Base-by-base conservation (phyloP, 768 basidiomycete species). In the Pisolithus sp. region DNA sequence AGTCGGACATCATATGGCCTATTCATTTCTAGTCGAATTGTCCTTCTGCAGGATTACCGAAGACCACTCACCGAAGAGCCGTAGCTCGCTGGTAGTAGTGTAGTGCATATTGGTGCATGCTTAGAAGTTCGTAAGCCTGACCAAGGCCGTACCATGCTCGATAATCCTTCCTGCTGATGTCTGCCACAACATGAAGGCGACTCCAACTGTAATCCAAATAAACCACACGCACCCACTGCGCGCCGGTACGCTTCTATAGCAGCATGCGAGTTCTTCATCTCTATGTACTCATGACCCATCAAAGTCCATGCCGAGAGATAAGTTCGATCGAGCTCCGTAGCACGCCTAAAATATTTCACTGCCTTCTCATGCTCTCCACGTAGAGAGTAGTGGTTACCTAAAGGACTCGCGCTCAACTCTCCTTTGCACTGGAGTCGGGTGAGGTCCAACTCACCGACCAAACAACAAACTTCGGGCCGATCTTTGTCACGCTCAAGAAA, bases 261-360 rank as follows among this genome's bases (percentile, higher is more conserved):
- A 2, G 96, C 96, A 74, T 98, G 94, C 5, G 93, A 93, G 68
- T 99, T 98, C 72, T 98, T 98, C 85, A 96, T 85, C 71, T 99
- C 96, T 41, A 99, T 89, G 61, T 89, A 97, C 69, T 98, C 96
- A 62, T 99, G 96, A 1, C 96, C 96, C 92, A 99, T 93, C 56
- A 99, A 72, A 4, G 95, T 98, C 96, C 96, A 99, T 5, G 96
- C 96, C 7, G 93, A 89, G 42, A 98, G 77, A 69, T 93, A 98
- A 2, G 89, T 93, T 50, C 89, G 81, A 67, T 99, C 94, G 44
- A 99, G 80, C 62, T 94, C 86, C n/a, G 93, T 89, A 7, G 95
- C 93, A 53, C 94, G 80, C 56, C 86, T 79, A 71, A 98, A 98
- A 69, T 97, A 97, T 61, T 87, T 87, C 57, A 97, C 86, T 1